A percentile compares a stretch with the other conserved stretches of the same genome.
These are phyloP conservation scores for Coemansia sp. DNA, from an alignment of 192 early-diverging fungal species.

Conservation along the genomic window DNA sequence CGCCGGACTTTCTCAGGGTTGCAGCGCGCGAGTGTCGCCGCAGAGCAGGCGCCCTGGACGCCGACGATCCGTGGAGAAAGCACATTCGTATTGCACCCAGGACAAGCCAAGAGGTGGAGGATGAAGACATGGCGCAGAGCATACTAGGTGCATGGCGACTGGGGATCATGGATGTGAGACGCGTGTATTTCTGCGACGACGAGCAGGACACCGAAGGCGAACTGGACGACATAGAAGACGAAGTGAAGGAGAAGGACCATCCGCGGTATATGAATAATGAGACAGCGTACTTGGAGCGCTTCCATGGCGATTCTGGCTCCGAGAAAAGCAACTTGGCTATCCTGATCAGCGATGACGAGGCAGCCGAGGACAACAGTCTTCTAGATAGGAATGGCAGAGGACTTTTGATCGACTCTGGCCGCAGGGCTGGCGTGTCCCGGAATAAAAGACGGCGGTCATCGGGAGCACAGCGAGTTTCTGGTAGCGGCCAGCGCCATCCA, in stretches of 20 bases:
- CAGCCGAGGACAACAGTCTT: slow-evolving; percentile 37
- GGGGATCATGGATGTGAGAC: slow-evolving; percentile 44
- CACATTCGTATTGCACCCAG: slow-evolving; percentile 27
- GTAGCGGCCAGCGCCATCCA: neutral
- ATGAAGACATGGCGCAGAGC: slow-evolving; percentile 28
- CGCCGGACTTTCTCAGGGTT: slow-evolving; percentile 35
- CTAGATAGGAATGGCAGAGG: neutral
- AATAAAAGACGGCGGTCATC: neutral
- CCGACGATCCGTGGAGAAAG: slow-evolving; percentile 36
- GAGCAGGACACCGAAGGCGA: slow-evolving; percentile 20
- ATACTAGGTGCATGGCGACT: slow-evolving; percentile 40
- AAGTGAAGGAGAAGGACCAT: no score
- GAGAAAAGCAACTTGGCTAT: slow-evolving; percentile 21
- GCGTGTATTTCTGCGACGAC: slow-evolving; percentile 41
- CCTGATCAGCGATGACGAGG: slow-evolving; percentile 47
- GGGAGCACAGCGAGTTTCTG: neutral
- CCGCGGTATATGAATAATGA: no score
- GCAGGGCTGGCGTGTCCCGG: neutral
- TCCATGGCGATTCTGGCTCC: neutral
- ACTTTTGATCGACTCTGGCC: neutral
- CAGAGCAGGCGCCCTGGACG: neutral
- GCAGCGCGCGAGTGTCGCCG: slow-evolving; percentile 44
- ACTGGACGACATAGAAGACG: neutral
- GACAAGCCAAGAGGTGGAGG: slow-evolving; percentile 1
- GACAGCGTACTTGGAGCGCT: neutral